Evolutionary conservation across 305 asterid genomes (phyloP).

Genomic region (Andrographis paniculata): DNA sequence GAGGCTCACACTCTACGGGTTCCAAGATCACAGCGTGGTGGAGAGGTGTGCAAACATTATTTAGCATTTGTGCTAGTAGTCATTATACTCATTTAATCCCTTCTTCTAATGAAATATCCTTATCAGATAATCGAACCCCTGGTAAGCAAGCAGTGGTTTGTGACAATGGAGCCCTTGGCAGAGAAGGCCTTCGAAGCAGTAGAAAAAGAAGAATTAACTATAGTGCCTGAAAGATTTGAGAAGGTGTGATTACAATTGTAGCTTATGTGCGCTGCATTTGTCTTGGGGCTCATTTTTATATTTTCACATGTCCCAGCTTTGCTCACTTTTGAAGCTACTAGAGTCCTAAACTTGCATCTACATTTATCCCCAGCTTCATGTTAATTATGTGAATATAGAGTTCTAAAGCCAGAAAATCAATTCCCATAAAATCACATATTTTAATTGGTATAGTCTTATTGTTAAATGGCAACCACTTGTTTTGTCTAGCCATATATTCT

Average conservation of each 20-base stretch:
- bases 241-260: conserved; percentile 39
- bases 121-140: conserved; percentile 91
- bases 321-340: conserved; percentile 10
- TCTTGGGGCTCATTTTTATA: conserved; percentile 11
- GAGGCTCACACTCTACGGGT: conserved; percentile 78
- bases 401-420: no score
- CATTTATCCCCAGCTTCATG: neutral
- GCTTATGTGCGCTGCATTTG: conserved; percentile 11
- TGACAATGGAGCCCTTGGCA: conserved; percentile 93
- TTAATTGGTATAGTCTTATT: neutral
- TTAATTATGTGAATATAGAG: no score
- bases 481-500: conserved; percentile 13
- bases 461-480: conserved; percentile 7
- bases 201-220: conserved; percentile 75
- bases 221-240: conserved; percentile 93
- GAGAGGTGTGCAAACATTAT: conserved; percentile 60
- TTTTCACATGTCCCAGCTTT: conserved; percentile 12
- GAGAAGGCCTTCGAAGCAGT: conserved; percentile 93
- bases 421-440: no score
- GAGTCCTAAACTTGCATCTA: conserved; percentile 12
- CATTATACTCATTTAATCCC: conserved; percentile 17
- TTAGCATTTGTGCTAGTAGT: conserved; percentile 14
- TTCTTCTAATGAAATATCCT: conserved; percentile 17
- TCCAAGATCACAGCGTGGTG: conserved; percentile 99
- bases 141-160: conserved; percentile 98